Conservation (phyloP, 352 stramenopile genomes). For the Phytophthora aleatoria region DNA sequence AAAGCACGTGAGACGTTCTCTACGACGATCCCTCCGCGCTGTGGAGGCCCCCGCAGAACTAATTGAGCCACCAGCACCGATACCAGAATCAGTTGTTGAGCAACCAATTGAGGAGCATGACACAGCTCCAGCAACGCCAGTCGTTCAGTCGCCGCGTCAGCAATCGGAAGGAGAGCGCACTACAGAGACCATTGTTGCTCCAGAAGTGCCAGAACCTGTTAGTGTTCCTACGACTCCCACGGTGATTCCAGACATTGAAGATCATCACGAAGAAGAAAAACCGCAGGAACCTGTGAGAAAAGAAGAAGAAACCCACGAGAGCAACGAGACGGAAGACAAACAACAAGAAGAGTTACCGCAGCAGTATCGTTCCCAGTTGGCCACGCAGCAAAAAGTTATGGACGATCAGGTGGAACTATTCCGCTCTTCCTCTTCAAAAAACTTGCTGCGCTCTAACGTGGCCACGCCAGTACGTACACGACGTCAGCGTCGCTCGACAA, state of each 20-base stretch:
- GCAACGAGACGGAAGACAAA: constrained; percentile 1
- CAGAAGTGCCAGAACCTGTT: constrained; percentile 1
- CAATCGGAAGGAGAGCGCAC: constrained; percentile 34
- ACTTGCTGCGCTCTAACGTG: constrained; percentile 7
- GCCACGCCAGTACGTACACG: constrained; percentile 37
- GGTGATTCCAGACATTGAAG: background rate
- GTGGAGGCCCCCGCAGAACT: background rate
- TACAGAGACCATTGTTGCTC: constrained; percentile 13
- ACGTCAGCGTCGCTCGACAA: constrained; percentile 37
- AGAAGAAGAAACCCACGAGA: constrained; percentile 1
- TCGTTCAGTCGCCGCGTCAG: constrained; percentile 5
- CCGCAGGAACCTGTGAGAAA: background rate
- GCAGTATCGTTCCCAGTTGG: constrained; percentile 32
- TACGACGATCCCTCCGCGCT: constrained; percentile 8
- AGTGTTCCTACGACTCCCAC: background rate
- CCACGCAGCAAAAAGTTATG: constrained; percentile 35
- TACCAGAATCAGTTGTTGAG: constrained; percentile 15
- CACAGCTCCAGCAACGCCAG: background rate
- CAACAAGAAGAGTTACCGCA: constrained; percentile 27
- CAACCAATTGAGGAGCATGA: constrained; percentile 5
- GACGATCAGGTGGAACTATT: constrained; percentile 36
- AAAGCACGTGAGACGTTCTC: constrained; percentile 21
- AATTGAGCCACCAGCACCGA: background rate
- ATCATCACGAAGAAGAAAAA: constrained; percentile 4
- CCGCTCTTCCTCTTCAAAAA: constrained; percentile 22